Conservation (phyloP, 2,329 filamentous ascomycete genomes). For the Cladophialophora yegresii region DNA sequence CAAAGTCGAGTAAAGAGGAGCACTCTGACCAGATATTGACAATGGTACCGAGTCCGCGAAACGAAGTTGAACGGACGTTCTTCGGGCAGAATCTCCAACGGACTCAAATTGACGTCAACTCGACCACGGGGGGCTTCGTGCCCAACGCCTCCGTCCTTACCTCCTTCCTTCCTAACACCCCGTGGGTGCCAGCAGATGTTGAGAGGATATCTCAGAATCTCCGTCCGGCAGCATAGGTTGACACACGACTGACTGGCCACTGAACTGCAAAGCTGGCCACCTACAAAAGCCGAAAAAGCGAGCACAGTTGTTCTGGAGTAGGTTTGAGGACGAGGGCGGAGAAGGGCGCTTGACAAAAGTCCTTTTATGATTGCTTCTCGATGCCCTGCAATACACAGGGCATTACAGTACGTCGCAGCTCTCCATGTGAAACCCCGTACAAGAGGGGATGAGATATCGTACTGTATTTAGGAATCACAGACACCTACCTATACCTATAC, state of each 20-base stretch:
- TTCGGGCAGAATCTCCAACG: not conserved
- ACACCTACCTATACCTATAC: too few relatives aligned
- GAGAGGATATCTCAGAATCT: not conserved
- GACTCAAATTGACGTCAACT: not conserved
- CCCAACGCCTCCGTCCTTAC: not conserved
- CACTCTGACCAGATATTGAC: not conserved
- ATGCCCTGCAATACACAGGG: too few relatives aligned
- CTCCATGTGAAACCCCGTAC: too few relatives aligned
- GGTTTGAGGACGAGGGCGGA: not conserved
- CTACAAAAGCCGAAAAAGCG: conserved; percentile 12
- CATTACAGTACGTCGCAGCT: too few relatives aligned
- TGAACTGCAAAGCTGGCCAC: not conserved
- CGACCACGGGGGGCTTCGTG: too few relatives aligned
- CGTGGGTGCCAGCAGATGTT: not conserved
- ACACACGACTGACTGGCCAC: not conserved
- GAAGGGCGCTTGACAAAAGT: not conserved
- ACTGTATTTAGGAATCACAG: too few relatives aligned
- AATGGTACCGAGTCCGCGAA: not conserved
- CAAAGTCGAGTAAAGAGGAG: not conserved
- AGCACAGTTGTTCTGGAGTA: conserved; percentile 2
- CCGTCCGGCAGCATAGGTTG: not conserved
- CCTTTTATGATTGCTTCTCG: not conserved
- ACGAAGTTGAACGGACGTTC: not conserved
- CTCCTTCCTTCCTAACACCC: not conserved
- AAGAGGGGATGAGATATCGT: too few relatives aligned